Conservation (phyloP, 2,329 filamentous ascomycete genomes). For the Epichloe baconii region DNA sequence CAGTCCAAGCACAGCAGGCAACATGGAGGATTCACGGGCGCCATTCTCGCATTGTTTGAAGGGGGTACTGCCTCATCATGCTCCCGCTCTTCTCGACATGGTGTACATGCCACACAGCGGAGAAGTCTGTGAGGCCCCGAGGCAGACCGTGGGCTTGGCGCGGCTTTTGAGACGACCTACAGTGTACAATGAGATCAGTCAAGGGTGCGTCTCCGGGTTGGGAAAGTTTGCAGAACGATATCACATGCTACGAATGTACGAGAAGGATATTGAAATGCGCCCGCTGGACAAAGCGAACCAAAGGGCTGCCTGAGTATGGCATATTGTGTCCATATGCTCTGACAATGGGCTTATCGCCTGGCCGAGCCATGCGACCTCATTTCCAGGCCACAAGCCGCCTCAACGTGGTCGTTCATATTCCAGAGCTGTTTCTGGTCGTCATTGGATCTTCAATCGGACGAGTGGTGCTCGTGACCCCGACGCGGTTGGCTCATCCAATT, state of each 20-base stretch:
- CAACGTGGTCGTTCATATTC: constrained; percentile 51
- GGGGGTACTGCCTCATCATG: background rate
- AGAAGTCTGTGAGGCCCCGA: constrained; percentile 8
- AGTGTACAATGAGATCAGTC: constrained; percentile 8
- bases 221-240: constrained; percentile 11
- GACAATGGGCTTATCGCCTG: constrained; percentile 13
- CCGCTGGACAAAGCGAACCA: constrained; percentile 15
- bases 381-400: constrained; percentile 28
- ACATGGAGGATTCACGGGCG: background rate
- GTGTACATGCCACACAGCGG: constrained; percentile 23
- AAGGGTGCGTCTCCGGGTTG: background rate
- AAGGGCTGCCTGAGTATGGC: constrained; percentile 14
- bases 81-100: constrained; percentile 15
- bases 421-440: constrained; percentile 56
- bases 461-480: constrained; percentile 49
- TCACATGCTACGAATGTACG: constrained; percentile 34
- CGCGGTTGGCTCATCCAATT: constrained; percentile 16
- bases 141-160: constrained; percentile 7
- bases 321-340: constrained; percentile 19
- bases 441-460: constrained; percentile 54
- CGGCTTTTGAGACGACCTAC: constrained; percentile 10
- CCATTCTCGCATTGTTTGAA: background rate
- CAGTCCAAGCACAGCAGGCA: background rate
- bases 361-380: constrained; percentile 10
- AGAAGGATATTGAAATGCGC: constrained; percentile 35